Conservation (phyloP, 108 stramenopile genomes). For the Nitzschia sp. region DNA sequence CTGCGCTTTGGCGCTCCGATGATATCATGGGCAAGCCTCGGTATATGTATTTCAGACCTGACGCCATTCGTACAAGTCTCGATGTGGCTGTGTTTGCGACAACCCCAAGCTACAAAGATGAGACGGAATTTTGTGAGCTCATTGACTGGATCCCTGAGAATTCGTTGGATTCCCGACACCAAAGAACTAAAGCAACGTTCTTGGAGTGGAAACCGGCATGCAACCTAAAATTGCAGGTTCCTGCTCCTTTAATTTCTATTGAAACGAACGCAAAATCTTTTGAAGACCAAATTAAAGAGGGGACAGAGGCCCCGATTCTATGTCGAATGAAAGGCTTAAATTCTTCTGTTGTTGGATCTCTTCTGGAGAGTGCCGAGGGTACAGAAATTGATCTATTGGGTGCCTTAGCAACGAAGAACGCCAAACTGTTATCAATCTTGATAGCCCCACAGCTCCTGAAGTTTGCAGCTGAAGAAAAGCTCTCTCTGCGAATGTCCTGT, state of each 20-base stretch:
- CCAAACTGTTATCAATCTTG: slow-evolving; percentile 46
- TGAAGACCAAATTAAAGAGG: slow-evolving; percentile 24
- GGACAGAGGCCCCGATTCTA: slow-evolving; percentile 11
- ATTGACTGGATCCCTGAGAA: slow-evolving; percentile 68
- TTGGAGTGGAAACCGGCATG: slow-evolving; percentile 31
- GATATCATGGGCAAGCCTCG: slow-evolving; percentile 20
- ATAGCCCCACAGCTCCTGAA: slow-evolving; percentile 47
- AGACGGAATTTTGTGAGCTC: slow-evolving; percentile 37
- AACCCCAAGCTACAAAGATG: slow-evolving; percentile 38
- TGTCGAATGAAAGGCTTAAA: slow-evolving; percentile 43
- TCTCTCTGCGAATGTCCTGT: slow-evolving; percentile 31
- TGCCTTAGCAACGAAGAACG: slow-evolving; percentile 35
- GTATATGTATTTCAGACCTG: slow-evolving; percentile 57
- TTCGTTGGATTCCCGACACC: slow-evolving; percentile 27
- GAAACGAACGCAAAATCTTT: slow-evolving; percentile 20
- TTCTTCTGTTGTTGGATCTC: slow-evolving; percentile 28
- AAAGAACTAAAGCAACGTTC: slow-evolving; percentile 38
- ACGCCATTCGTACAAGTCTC: slow-evolving; percentile 50
- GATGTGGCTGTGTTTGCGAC: slow-evolving; percentile 58
- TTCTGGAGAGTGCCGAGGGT: slow-evolving; percentile 29
- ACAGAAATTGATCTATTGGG: slow-evolving; percentile 40
- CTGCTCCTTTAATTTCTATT: slow-evolving; percentile 29
- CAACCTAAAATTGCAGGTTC: slow-evolving; percentile 34
- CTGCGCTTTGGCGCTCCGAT: slow-evolving; percentile 54
- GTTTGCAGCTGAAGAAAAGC: slow-evolving; percentile 43